phyloP scores from a whole-genome alignment of 805 yeast genomes.

The Saturnispora kantuleensis region DNA sequence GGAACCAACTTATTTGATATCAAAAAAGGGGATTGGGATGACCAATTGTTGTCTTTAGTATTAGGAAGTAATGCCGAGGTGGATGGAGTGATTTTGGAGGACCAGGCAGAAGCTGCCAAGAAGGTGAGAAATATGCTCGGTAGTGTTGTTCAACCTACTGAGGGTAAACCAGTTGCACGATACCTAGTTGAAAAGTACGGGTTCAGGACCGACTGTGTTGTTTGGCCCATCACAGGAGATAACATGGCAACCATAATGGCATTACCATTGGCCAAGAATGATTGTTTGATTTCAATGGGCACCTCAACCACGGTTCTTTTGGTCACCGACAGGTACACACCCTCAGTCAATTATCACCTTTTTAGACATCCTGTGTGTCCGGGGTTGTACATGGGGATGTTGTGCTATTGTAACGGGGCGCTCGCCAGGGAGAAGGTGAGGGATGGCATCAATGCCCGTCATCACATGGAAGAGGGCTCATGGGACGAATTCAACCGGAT shows the following conservation, averaged over 20 bases:
- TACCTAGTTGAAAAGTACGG: conserved; percentile 63
- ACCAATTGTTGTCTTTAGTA: conserved; percentile 43
- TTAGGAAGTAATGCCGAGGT: conserved; percentile 39
- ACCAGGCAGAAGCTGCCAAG: conserved; percentile 24
- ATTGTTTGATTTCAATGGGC: conserved; percentile 73
- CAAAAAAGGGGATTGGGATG: conserved; percentile 42
- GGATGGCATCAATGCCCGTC: conserved; percentile 46
- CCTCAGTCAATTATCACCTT: conserved; percentile 75
- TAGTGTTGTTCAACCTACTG: conserved; percentile 35
- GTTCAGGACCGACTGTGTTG: conserved; percentile 42
- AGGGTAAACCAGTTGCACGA: conserved; percentile 42
- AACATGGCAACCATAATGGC: conserved; percentile 83
- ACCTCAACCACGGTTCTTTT: conserved; percentile 85
- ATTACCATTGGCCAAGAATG: conserved; percentile 66
- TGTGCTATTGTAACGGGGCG: conserved; percentile 87
- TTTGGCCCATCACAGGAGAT: conserved; percentile 83
- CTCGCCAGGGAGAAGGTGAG: conserved; percentile 73
- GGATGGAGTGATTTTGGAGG: conserved; percentile 28
- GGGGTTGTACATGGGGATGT: conserved; percentile 83
- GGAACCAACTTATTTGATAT: conserved; percentile 88
- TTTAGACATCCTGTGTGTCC: conserved; percentile 80
- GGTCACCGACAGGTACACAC: conserved; percentile 66
- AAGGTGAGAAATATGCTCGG: conserved; percentile 47
- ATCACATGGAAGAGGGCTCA: conserved; percentile 17
- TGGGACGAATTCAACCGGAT: conserved; percentile 58